Evolutionary conservation across 345 rosid genomes (phyloP).

Genomic region (Lumnitzera racemosa): DNA sequence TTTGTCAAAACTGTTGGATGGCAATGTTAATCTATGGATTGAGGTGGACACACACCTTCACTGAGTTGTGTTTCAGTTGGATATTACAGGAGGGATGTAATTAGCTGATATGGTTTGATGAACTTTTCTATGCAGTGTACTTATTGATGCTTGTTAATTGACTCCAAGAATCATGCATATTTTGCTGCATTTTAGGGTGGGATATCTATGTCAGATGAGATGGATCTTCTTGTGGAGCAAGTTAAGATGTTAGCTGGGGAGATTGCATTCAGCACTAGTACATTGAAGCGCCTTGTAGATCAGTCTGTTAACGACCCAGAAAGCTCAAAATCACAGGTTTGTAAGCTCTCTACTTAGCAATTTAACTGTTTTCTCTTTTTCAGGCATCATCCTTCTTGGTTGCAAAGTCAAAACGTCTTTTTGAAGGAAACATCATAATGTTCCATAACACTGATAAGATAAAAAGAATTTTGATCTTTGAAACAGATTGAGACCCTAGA

Average conservation of each 20-base stretch:
- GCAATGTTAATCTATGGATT: too few species aligned
- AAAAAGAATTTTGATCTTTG: neutral
- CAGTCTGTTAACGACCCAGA: slow-evolving; percentile 88
- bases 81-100: too few species aligned
- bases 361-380: neutral
- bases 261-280: slow-evolving; percentile 88
- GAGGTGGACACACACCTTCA: too few species aligned
- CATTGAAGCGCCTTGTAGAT: slow-evolving; percentile 89
- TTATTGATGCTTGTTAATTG: neutral
- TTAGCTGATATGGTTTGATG: too few species aligned
- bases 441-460: too few species aligned
- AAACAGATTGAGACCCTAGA: slow-evolving; percentile 75
- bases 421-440: too few species aligned
- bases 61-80: too few species aligned
- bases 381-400: neutral
- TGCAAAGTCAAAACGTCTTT: too few species aligned
- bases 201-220: slow-evolving; percentile 73
- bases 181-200: slow-evolving; percentile 41
- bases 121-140: too few species aligned
- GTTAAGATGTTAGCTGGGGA: slow-evolving; percentile 99
- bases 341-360: slow-evolving; percentile 2
- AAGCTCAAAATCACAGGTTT: slow-evolving; percentile 69
- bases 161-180: neutral
- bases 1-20: too few species aligned
- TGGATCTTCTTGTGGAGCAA: slow-evolving; percentile 96